These are phyloP conservation scores for Mycena galopus DNA, from an alignment of 768 basidiomycete genomes.

Conservation along the genomic window DNA sequence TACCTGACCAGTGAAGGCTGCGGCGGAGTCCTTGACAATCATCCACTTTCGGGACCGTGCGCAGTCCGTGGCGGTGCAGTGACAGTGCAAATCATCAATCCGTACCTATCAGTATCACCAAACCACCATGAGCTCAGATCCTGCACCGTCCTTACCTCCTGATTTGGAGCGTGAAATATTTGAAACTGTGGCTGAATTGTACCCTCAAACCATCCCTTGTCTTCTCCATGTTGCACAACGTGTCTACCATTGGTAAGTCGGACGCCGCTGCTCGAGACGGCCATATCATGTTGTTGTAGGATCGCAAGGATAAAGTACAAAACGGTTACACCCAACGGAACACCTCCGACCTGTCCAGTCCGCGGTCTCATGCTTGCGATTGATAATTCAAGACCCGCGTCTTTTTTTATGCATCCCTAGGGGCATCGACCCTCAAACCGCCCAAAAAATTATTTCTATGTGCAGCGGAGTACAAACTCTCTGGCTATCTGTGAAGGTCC, in stretches of 20 bases:
- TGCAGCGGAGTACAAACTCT: background rate
- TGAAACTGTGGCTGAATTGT: background rate
- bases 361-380: background rate
- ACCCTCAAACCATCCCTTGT: background rate
- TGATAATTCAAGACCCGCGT: background rate
- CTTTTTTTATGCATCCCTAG: background rate
- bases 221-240: background rate
- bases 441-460: background rate
- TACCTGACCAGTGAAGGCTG: no score
- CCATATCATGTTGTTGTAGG: background rate
- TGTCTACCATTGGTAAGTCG: background rate
- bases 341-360: background rate
- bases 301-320: background rate
- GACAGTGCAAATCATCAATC: no score
- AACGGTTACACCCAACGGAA: background rate
- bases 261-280: background rate
- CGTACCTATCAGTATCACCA: no score
- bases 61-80: no score
- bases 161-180: conserved; percentile 13
- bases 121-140: background rate
- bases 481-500: background rate
- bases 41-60: no score
- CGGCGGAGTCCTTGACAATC: no score
- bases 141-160: background rate
- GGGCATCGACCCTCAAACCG: background rate